Percentiles rank a stretch among this genome's conserved stretches.
These are phyloP conservation scores for Vickermania ingenoplastis DNA, from an alignment of 208 protist species.

Conservation along the genomic window DNA sequence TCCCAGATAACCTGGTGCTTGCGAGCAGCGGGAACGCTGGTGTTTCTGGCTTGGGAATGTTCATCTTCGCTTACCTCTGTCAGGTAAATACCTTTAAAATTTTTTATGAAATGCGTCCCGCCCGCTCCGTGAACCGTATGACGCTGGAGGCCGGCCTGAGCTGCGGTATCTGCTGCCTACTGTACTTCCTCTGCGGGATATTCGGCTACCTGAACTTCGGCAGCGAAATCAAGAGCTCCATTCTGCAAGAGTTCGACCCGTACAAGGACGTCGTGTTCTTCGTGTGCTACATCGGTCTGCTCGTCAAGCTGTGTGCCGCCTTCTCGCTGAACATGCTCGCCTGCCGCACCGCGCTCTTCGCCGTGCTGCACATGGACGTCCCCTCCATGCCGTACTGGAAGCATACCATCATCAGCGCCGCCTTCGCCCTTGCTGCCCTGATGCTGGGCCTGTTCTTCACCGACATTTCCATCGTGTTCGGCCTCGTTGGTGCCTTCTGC, in stretches of 20 bases:
- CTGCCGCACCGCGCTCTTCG: constrained; percentile 10
- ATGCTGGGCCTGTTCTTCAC: constrained; percentile 64
- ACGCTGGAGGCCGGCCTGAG: constrained; percentile 10
- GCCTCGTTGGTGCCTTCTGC: constrained; percentile 31
- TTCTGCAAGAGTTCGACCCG: constrained; percentile 21
- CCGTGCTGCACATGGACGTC: constrained; percentile 30
- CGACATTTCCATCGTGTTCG: constrained; percentile 67
- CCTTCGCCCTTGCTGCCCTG: constrained; percentile 15
- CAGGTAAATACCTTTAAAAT: constrained; percentile 30
- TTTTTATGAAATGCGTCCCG: constrained; percentile 26
- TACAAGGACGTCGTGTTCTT: constrained; percentile 6
- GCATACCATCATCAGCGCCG: constrained; percentile 24
- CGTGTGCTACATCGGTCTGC: constrained; percentile 15
- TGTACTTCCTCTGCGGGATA: constrained; percentile 23
- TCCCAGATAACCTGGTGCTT: constrained; percentile 23
- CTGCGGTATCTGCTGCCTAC: constrained; percentile 4
- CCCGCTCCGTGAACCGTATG: constrained; percentile 32
- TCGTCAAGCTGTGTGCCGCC: constrained; percentile 20
- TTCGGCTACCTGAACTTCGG: constrained; percentile 27
- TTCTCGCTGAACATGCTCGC: constrained; percentile 17
- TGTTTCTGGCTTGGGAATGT: constrained; percentile 10
- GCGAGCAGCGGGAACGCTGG: constrained; percentile 22
- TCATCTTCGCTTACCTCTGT: constrained; percentile 24
- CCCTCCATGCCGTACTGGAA: constrained; percentile 40
- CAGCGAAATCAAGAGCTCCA: constrained; percentile 9